phyloP scores from a whole-genome alignment of 805 yeast species.

The Pichia scutulata region DNA sequence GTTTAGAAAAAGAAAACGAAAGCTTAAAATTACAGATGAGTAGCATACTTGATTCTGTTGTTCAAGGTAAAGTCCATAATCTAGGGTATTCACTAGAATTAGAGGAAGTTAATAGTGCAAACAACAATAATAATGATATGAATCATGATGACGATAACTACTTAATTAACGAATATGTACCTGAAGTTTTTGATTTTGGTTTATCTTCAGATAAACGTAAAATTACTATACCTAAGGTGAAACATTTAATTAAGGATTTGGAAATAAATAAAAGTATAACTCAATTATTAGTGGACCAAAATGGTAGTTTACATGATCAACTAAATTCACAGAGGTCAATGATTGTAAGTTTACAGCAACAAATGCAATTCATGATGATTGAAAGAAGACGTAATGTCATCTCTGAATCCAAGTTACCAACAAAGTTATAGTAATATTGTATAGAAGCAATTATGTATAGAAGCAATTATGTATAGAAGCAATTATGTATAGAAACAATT shows the following conservation, averaged over 20 bases:
- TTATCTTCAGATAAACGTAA: slow-evolving; percentile 11
- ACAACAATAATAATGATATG: not conserved
- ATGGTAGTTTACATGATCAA: slow-evolving; percentile 36
- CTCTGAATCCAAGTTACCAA: not conserved
- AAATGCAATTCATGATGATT: slow-evolving; percentile 40
- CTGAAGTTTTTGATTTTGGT: not conserved
- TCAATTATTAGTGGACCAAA: slow-evolving; percentile 18
- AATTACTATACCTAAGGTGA: slow-evolving; percentile 32
- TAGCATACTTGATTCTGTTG: slow-evolving; percentile 37
- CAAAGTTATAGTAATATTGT: not conserved
- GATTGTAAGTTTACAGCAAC: slow-evolving; percentile 41
- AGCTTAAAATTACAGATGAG: slow-evolving; percentile 37
- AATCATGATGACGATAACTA: too few relatives aligned
- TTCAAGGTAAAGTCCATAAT: slow-evolving; percentile 44
- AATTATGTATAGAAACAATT: too few relatives aligned
- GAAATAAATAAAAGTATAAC: slow-evolving; percentile 22
- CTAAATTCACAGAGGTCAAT: slow-evolving; percentile 37
- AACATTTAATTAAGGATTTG: slow-evolving; percentile 19
- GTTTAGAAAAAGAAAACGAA: slow-evolving; percentile 30
- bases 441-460: not conserved
- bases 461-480: not conserved
- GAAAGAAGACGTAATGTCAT: slow-evolving; percentile 29
- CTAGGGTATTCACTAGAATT: slow-evolving; percentile 40
- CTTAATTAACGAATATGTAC: too few relatives aligned
- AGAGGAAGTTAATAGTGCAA: slow-evolving; percentile 33